phyloP scores from a whole-genome alignment of 176 grass and related monocot species.

The Lolium multiflorum region DNA sequence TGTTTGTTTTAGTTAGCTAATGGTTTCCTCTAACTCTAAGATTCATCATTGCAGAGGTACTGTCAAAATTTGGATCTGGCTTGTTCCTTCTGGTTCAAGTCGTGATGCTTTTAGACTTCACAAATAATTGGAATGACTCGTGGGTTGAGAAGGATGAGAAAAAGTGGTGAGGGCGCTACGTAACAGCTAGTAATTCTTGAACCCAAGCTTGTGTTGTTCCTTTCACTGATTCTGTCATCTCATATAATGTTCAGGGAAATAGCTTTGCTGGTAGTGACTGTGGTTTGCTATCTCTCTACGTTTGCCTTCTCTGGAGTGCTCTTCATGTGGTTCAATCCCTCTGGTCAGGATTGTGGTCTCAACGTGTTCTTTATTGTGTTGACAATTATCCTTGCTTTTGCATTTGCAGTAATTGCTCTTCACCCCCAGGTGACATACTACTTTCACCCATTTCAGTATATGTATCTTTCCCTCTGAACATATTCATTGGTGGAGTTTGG shows the following conservation, averaged over 20 bases:
- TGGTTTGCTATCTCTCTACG: conserved; percentile 82
- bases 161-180: conserved; percentile 63
- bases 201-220: not conserved
- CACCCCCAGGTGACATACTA: conserved; percentile 73
- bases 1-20: conserved; percentile 5
- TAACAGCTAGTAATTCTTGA: conserved; percentile 33
- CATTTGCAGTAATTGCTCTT: conserved; percentile 82
- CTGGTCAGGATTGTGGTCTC: conserved; percentile 87
- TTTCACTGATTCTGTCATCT: conserved; percentile 39
- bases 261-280: conserved; percentile 74
- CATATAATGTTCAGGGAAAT: conserved; percentile 74
- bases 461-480: conserved; percentile 11
- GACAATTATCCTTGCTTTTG: conserved; percentile 95
- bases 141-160: conserved; percentile 99
- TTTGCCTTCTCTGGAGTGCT: conserved; percentile 79
- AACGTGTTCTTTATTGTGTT: conserved; percentile 93
- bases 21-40: conserved; percentile 20
- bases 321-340: conserved; percentile 97
- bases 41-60: conserved; percentile 67
- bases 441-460: not conserved
- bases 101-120: conserved; percentile 88
- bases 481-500: not conserved
- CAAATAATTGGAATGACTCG: conserved; percentile 92
- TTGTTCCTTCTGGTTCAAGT: conserved; percentile 97
- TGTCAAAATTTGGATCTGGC: conserved; percentile 97